Conservation (phyloP, 768 basidiomycete genomes). For the Phaeotremella fagi region DNA sequence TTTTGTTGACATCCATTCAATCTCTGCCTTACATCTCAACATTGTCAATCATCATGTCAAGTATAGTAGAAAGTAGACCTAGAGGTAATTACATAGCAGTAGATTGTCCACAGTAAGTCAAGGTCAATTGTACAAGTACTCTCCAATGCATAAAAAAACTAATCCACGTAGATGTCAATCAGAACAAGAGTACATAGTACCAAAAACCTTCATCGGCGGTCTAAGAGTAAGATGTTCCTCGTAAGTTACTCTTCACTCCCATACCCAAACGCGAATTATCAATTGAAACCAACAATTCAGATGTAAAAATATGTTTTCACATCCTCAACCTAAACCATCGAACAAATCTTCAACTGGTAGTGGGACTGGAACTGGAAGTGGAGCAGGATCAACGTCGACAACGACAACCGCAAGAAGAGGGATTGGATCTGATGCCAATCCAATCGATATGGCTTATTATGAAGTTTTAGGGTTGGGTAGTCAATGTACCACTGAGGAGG, state of each 20-base stretch:
- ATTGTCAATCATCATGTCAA: conserved; percentile 34
- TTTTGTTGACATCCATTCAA: too few relatives aligned
- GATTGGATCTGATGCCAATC: conserved; percentile 43
- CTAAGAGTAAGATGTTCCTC: conserved; percentile 38
- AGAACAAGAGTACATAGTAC: conserved; percentile 42
- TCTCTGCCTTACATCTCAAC: too few relatives aligned
- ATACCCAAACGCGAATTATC: not conserved
- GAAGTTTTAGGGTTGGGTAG: conserved; percentile 44
- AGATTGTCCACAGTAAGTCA: conserved; percentile 39
- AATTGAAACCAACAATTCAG: conserved; percentile 4
- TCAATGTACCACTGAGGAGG: conserved; percentile 42
- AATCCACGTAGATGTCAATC: conserved; percentile 21
- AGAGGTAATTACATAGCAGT: conserved; percentile 41
- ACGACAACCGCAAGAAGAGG: conserved; percentile 19
- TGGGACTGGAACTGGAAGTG: not conserved
- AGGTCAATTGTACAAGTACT: not conserved
- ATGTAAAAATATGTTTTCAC: conserved; percentile 38
- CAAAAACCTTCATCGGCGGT: conserved; percentile 44
- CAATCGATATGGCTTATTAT: conserved; percentile 48
- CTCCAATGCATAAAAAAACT: not conserved
- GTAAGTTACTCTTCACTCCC: conserved; percentile 19
- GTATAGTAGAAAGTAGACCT: conserved; percentile 44
- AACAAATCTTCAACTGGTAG: not conserved
- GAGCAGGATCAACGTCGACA: too few relatives aligned
- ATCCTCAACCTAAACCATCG: conserved; percentile 40